These are phyloP conservation scores for Clitoria ternatea DNA, from an alignment of 306 rosid genomes.

Conservation along the genomic window DNA sequence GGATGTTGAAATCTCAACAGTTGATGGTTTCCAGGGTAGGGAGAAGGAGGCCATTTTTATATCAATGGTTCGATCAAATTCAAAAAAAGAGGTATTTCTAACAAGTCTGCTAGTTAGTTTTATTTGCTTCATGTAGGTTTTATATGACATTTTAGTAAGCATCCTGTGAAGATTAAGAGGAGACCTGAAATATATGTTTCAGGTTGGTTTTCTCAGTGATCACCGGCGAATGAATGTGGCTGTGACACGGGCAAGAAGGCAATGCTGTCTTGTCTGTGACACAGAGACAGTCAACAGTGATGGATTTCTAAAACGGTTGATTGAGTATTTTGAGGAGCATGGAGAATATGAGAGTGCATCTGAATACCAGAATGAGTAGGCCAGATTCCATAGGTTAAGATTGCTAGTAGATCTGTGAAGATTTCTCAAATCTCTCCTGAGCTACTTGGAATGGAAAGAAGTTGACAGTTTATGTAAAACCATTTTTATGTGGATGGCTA, in stretches of 20 bases:
- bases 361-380: constrained; percentile 66
- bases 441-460: background rate
- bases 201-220: constrained; percentile 98
- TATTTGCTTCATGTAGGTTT: constrained; percentile 9
- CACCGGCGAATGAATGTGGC: constrained; percentile 97
- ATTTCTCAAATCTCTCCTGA: constrained; percentile 2
- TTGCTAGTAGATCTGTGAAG: constrained; percentile 20
- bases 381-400: constrained; percentile 17
- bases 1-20: constrained; percentile 90
- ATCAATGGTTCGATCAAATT: constrained; percentile 96
- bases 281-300: constrained; percentile 78
- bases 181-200: constrained; percentile 27
- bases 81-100: constrained; percentile 72
- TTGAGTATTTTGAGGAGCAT: constrained; percentile 88
- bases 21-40: constrained; percentile 97
- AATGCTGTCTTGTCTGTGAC: constrained; percentile 88
- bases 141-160: background rate
- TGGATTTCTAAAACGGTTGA: constrained; percentile 76
- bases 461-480: constrained; percentile 4
- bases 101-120: constrained; percentile 4
- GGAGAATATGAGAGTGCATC: constrained; percentile 92
- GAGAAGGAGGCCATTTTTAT: constrained; percentile 95
- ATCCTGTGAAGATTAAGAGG: background rate
- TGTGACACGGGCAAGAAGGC: constrained; percentile 93
- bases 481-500: background rate